phyloP scores from a whole-genome alignment of 495 filamentous ascomycete species.

The Daldinia concentrica region DNA sequence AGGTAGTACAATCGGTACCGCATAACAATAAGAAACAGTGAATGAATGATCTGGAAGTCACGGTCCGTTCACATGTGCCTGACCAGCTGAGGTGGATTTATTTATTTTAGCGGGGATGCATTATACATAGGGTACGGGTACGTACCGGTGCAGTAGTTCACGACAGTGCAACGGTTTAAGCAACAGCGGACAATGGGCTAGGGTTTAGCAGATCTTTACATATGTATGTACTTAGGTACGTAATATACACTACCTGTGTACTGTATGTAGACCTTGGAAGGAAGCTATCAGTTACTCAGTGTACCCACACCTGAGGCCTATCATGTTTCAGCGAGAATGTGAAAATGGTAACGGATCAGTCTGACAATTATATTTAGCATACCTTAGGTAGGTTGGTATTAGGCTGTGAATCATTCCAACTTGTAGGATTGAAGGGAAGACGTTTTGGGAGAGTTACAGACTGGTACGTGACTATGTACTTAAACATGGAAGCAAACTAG shows the following conservation, averaged over 20 bases:
- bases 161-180: not conserved
- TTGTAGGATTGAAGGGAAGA: not conserved
- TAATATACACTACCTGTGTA: too few species aligned
- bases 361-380: constrained; percentile 3
- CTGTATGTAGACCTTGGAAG: too few species aligned
- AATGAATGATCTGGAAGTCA: constrained; percentile 20
- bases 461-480: not conserved
- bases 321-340: not conserved
- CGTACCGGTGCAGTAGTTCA: not conserved
- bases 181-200: too few species aligned
- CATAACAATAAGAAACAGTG: not conserved
- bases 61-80: constrained; percentile 21
- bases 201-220: too few species aligned
- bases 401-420: not conserved
- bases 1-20: constrained; percentile 3
- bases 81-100: not conserved
- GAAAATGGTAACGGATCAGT: not conserved
- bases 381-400: not conserved
- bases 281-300: too few species aligned
- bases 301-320: not conserved
- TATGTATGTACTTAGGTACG: too few species aligned
- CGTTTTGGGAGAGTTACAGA: constrained; percentile 20
- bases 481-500: too few species aligned
- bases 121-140: not conserved
- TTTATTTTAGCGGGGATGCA: not conserved